phyloP scores from a whole-genome alignment of 306 rosid species.

The Datisca glomerata region DNA sequence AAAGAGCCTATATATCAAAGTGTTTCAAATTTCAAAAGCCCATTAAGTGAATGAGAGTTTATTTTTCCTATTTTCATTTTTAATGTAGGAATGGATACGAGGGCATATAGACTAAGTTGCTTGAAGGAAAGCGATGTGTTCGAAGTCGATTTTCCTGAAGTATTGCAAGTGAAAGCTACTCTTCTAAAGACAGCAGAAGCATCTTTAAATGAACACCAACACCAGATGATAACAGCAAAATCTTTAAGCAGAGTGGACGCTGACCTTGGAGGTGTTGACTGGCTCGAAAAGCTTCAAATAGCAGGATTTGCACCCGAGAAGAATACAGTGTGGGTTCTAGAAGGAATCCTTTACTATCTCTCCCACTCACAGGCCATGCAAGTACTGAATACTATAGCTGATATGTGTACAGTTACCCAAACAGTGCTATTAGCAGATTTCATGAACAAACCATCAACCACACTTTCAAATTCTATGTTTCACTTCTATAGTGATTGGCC shows the following conservation, averaged over 20 bases:
- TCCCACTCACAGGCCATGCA: constrained; percentile 68
- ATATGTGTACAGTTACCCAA: constrained; percentile 47
- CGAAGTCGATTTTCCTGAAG: constrained; percentile 75
- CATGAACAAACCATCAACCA: constrained; percentile 84
- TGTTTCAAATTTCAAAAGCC: background rate
- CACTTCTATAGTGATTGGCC: constrained; percentile 99
- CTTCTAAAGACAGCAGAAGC: constrained; percentile 68
- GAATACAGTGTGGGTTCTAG: constrained; percentile 86
- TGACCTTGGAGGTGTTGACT: constrained; percentile 64
- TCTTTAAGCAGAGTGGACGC: constrained; percentile 77
- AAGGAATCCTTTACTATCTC: constrained; percentile 82
- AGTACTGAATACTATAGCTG: constrained; percentile 64
- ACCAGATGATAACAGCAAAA: constrained; percentile 36
- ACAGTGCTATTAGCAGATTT: constrained; percentile 87
- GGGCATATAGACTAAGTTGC: constrained; percentile 88
- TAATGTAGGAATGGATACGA: constrained; percentile 89
- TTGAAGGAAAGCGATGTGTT: constrained; percentile 76
- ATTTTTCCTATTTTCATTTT: background rate
- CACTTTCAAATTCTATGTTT: constrained; percentile 56
- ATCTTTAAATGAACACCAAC: constrained; percentile 32
- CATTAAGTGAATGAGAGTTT: background rate
- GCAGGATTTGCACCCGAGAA: constrained; percentile 78
- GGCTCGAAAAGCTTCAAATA: constrained; percentile 72
- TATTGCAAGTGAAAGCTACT: constrained; percentile 57
- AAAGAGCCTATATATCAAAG: background rate